phyloP scores from a whole-genome alignment of 73 alveolate genomes.

The Paraurostyla sp. region DNA sequence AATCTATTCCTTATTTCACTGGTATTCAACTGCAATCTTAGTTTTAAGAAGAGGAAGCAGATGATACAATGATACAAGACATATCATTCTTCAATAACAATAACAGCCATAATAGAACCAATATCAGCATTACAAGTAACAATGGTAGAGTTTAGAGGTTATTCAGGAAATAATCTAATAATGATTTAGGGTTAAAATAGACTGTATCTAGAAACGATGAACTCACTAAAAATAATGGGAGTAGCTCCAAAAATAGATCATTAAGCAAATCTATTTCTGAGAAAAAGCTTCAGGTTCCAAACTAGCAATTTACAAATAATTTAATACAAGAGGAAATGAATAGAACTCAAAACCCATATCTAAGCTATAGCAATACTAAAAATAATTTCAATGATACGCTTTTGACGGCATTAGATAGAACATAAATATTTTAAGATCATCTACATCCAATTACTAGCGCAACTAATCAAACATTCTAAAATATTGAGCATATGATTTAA shows the following conservation, averaged over 20 bases:
- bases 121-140: background rate
- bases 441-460: background rate
- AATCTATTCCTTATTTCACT: too few relatives aligned
- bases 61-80: background rate
- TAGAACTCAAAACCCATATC: too few relatives aligned
- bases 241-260: background rate
- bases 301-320: too few relatives aligned
- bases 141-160: conserved; percentile 37
- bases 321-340: too few relatives aligned
- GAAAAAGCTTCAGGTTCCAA: too few relatives aligned
- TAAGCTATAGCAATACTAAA: background rate
- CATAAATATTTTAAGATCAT: background rate
- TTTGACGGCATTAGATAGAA: background rate
- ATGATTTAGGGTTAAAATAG: background rate
- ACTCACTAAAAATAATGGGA: background rate
- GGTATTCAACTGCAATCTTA: too few relatives aligned
- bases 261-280: conserved; percentile 17
- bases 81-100: conserved; percentile 1
- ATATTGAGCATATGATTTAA: conserved; percentile 11
- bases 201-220: background rate
- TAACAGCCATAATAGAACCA: background rate
- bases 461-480: background rate
- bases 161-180: background rate
- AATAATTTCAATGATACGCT: background rate
- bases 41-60: too few relatives aligned